Conservation (phyloP, 345 rosid species). For the thale cress (Arabidopsis thaliana) region TAIR10.1 NC_003074.8:19884501-19885000, state of each 20-base stretch:
- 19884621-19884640: neutral
- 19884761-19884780: constrained; percentile 9
- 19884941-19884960: neutral
- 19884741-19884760: constrained; percentile 1
- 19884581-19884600: neutral
- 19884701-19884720: neutral
- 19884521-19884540: constrained; percentile 88
- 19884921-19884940: constrained; percentile 14
- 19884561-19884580: constrained; percentile 51
- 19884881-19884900: constrained; percentile 9
- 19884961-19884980: neutral
- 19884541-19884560: constrained; percentile 64
- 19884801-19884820: neutral
- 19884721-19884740: constrained; percentile 14
- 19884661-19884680: neutral
- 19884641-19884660: neutral
- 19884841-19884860: neutral
- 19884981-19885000: neutral
- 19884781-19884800: neutral
- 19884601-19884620: constrained; percentile 5
- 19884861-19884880: constrained; percentile 3
- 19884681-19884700: neutral
- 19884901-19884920: neutral
- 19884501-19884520: constrained; percentile 58
- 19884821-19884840: neutral